A percentile compares a stretch with the other conserved stretches of the same genome.
phyloP scores from a whole-genome alignment of 169 alveolate species.

The Eimeria praecox region DNA sequence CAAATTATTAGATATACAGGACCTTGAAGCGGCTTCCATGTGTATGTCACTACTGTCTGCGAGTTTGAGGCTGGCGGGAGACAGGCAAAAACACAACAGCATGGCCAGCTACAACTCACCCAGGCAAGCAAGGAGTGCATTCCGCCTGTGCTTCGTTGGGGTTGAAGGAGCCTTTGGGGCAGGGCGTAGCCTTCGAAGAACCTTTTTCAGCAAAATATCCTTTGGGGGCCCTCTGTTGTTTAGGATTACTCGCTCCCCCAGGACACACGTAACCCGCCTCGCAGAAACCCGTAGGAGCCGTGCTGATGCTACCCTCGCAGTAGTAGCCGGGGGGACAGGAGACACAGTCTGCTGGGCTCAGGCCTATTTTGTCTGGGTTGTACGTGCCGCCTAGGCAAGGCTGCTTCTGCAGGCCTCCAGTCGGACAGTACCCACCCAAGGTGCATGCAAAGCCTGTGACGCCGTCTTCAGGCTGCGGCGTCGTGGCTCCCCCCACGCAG shows the following conservation, averaged over 20 bases:
- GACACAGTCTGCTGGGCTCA: slow-evolving; percentile 29
- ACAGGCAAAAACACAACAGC: too few relatives aligned
- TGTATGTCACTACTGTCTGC: neutral
- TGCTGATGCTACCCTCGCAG: slow-evolving; percentile 62
- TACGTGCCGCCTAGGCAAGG: slow-evolving; percentile 81
- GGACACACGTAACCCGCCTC: slow-evolving; percentile 40
- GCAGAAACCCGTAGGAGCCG: slow-evolving; percentile 37
- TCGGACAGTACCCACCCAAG: slow-evolving; percentile 87
- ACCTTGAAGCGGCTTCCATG: too few relatives aligned
- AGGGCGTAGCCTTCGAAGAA: slow-evolving; percentile 59
- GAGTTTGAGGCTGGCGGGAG: too few relatives aligned
- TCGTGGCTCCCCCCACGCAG: slow-evolving; percentile 8
- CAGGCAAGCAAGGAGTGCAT: slow-evolving; percentile 3
- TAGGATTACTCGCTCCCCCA: slow-evolving; percentile 20
- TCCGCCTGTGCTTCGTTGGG: slow-evolving; percentile 77
- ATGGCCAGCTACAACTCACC: too few relatives aligned
- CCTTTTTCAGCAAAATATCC: slow-evolving; percentile 84
- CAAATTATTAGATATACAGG: too few relatives aligned
- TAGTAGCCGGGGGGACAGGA: slow-evolving; percentile 74
- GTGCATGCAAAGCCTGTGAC: slow-evolving; percentile 83
- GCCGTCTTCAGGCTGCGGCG: slow-evolving; percentile 28
- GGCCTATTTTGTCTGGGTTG: slow-evolving; percentile 32
- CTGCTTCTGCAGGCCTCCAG: slow-evolving; percentile 82
- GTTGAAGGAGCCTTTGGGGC: slow-evolving; percentile 88
- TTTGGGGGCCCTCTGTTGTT: slow-evolving; percentile 8